Evolutionary conservation across 192 early-diverging fungal genomes (phyloP), one percentile per base, ranked within the genome.

Genomic region (Coemansia asiatica): DNA sequence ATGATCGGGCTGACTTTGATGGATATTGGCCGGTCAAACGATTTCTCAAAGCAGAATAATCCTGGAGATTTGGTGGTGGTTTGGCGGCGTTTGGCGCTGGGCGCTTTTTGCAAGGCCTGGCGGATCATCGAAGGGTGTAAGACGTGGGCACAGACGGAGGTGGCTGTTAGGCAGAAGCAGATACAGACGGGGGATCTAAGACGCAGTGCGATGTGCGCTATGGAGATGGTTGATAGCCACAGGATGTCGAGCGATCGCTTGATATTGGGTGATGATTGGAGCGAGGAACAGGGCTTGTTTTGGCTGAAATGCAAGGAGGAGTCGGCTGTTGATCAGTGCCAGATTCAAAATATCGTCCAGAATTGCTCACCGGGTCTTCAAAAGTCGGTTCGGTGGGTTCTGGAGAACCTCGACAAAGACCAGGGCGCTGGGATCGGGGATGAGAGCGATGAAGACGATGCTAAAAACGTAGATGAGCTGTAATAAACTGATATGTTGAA

Each of bases 81-180:
- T 12, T 63, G 67, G 69, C 28, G 40, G 51, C 71, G 68, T 0
- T 44, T 81, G 36, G 68, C 72, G 15, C 12, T 81, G 28, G 66
- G 60, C 2, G 59, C 73, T 13, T 75, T 69, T 25, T 65, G 23
- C 23, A 56, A 60, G 7, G 40, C 78, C 18, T 50, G 67, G 31
- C 35, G n/a, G 19, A 69, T 81, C 46, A 72, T 75, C 25, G 18
- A 16, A 16, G 55, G 36, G 18, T 67, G 73, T 54, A 69, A 60
- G 9, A 72, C 58, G 55, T 81, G 78, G 78, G 68, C 59, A 22
- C 18, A 19, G 1, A 64, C 23, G 0, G 69, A 67, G 0, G 7
- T 63, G 36, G 72, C 69, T 0, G 36, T 72, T 4, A 47, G 51
- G 26, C 69, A 74, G 49, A 67, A 61, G 44, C 58, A 38, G 4